These are phyloP conservation scores for Venturia carpophila DNA, from an alignment of 2,329 filamentous ascomycete genomes.

Conservation along the genomic window DNA sequence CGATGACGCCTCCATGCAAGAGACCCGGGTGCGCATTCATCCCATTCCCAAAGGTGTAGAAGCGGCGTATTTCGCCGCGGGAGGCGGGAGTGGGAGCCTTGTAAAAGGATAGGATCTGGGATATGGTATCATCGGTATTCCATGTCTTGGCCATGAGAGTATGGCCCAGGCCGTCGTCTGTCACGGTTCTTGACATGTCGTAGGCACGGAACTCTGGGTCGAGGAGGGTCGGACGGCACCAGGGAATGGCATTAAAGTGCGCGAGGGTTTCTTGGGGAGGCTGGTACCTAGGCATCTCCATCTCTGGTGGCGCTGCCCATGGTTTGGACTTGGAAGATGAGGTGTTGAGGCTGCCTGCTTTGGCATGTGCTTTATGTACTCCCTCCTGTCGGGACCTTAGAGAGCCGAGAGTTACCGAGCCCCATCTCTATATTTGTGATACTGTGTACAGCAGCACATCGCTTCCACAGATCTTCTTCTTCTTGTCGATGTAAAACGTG, in stretches of 20 bases:
- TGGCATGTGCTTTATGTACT: not conserved
- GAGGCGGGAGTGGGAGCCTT: not conserved
- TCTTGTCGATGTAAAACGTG: too few relatives aligned
- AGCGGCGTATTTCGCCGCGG: slow-evolving; percentile 17
- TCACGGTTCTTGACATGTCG: slow-evolving; percentile 11
- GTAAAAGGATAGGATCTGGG: slow-evolving; percentile 16
- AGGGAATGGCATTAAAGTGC: slow-evolving; percentile 15
- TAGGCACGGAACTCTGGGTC: slow-evolving; percentile 13
- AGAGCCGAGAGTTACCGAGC: not conserved
- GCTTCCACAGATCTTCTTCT: too few relatives aligned
- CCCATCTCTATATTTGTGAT: too few relatives aligned
- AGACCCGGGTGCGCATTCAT: slow-evolving; percentile 18
- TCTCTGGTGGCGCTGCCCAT: not conserved
- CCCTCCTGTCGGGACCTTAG: not conserved
- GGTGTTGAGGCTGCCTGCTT: not conserved
- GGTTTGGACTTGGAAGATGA: not conserved
- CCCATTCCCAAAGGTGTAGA: slow-evolving; percentile 18
- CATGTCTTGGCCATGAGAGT: slow-evolving; percentile 18
- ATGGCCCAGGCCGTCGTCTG: slow-evolving; percentile 15
- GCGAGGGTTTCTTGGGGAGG: slow-evolving; percentile 3
- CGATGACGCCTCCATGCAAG: slow-evolving; percentile 19
- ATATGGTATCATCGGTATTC: slow-evolving; percentile 16
- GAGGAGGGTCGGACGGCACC: not conserved
- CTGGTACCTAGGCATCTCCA: not conserved
- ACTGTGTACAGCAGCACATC: too few relatives aligned